Conservation (phyloP, 2,329 filamentous ascomycete genomes). For the Elsinoe necatrix region DNA sequence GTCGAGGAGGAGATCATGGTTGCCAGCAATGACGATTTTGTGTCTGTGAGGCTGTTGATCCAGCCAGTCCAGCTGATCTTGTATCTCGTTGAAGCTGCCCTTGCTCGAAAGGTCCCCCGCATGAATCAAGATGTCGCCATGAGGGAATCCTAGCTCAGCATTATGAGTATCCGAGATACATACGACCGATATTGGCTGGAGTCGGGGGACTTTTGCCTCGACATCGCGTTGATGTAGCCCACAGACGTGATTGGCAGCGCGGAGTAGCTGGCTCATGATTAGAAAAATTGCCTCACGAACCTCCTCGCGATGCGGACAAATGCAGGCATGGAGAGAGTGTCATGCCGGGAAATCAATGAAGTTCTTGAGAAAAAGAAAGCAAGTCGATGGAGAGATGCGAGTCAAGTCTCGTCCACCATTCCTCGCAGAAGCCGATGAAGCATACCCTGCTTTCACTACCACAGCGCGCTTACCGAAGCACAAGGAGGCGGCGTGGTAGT, state of each 20-base stretch:
- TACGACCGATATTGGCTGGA: constrained; percentile 51
- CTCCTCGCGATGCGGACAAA: no score
- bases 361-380: no score
- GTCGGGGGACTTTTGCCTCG: neutral
- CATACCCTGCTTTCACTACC: no score
- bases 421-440: no score
- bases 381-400: no score
- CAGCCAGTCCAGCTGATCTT: constrained; percentile 79
- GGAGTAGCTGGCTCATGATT: neutral
- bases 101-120: constrained; percentile 69
- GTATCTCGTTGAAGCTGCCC: constrained; percentile 65
- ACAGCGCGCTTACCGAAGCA: no score
- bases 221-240: neutral
- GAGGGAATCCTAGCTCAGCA: constrained; percentile 48
- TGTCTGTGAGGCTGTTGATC: constrained; percentile 62
- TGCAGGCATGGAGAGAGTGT: no score
- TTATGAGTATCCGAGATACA: constrained; percentile 72
- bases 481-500: neutral
- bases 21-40: constrained; percentile 77
- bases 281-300: no score
- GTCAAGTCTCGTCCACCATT: no score
- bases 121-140: constrained; percentile 77
- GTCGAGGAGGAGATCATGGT: constrained; percentile 85
- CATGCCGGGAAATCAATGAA: no score
- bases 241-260: neutral